A percentile compares a stretch with the other conserved stretches of the same genome.
Evolutionary conservation across 306 rosid species (phyloP).

Genomic region (Acacia melanoxylon): DNA sequence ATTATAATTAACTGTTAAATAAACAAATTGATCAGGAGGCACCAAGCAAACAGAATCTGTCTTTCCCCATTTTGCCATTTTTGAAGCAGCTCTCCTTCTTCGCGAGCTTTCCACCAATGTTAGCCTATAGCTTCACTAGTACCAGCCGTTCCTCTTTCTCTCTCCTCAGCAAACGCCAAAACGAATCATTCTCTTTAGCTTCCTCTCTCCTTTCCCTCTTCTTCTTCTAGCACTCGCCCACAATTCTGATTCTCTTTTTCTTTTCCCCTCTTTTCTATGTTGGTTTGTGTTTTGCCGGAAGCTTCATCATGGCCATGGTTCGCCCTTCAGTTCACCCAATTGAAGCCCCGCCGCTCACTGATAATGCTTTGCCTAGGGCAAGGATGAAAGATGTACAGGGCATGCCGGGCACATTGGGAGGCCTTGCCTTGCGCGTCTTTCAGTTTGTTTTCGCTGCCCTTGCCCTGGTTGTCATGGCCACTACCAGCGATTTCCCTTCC

Average conservation of each 20-base stretch:
- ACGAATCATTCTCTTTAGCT: not conserved
- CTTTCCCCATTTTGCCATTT: not conserved
- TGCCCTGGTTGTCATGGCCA: constrained; percentile 40
- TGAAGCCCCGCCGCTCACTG: constrained; percentile 28
- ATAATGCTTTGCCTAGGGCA: constrained; percentile 35
- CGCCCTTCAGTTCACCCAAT: constrained; percentile 41
- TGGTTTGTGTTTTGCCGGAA: not conserved
- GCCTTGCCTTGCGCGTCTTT: constrained; percentile 38
- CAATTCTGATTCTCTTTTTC: not conserved
- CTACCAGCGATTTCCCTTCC: constrained; percentile 43
- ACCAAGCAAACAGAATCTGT: not conserved
- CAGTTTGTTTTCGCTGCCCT: constrained; percentile 41
- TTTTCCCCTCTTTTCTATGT: not conserved
- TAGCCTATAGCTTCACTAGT: not conserved
- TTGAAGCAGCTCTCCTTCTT: not conserved
- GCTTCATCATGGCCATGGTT: constrained; percentile 33
- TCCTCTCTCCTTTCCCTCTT: not conserved
- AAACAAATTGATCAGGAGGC: not conserved
- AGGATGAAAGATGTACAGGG: constrained; percentile 43
- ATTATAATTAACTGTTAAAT: not conserved
- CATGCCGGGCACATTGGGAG: constrained; percentile 40
- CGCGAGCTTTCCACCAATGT: not conserved
- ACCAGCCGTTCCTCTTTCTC: not conserved
- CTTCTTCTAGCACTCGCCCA: not conserved
- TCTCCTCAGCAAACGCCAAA: not conserved